Conservation (phyloP, 2,329 filamentous ascomycete genomes). For the Ophiostoma ulmi region DNA sequence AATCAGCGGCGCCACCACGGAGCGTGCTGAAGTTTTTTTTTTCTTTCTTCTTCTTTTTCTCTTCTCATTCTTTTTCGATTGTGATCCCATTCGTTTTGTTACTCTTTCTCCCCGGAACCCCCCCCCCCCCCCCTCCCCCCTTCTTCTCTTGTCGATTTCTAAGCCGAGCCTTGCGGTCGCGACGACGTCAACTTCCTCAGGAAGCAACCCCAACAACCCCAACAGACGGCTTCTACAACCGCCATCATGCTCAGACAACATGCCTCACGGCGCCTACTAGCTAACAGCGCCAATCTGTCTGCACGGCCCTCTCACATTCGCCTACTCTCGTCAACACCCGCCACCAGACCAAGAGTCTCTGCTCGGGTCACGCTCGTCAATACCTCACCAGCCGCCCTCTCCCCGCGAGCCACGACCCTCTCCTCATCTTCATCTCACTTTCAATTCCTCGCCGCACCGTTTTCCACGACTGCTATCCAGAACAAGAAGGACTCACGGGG, state of each 20-base stretch:
- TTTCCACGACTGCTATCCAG: conserved; percentile 21
- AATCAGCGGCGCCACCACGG: conserved; percentile 17
- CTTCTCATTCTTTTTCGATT: background rate
- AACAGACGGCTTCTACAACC: background rate
- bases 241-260: conserved; percentile 28
- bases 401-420: conserved; percentile 4
- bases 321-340: conserved; percentile 18
- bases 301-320: conserved; percentile 18
- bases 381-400: background rate
- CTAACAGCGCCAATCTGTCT: conserved; percentile 13
- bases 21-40: conserved; percentile 1
- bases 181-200: background rate
- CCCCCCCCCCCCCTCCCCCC: background rate
- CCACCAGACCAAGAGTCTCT: conserved; percentile 13
- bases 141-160: conserved; percentile 1
- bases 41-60: conserved; percentile 1
- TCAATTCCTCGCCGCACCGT: conserved; percentile 13
- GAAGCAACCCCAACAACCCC: background rate
- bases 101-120: background rate
- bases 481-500: conserved; percentile 28
- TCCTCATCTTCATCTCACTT: background rate
- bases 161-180: conserved; percentile 19
- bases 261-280: conserved; percentile 26
- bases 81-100: background rate
- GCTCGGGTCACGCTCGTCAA: background rate